Evolutionary conservation across 1,139 yeast species (phyloP), one percentile per base, ranked within the genome.

Genomic region (Wickerhamomyces sp.): DNA sequence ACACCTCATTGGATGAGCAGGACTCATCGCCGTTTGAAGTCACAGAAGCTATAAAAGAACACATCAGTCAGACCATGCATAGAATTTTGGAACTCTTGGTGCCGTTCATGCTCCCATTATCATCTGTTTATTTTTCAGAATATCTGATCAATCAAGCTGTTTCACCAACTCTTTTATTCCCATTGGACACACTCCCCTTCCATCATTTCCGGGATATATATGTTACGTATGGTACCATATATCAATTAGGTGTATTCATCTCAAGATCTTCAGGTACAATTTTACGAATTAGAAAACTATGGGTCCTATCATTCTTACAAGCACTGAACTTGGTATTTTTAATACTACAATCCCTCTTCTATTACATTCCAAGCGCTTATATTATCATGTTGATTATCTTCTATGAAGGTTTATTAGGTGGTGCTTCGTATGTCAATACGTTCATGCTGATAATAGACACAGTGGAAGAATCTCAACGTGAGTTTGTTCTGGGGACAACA

Each of bases 401-500:
- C 43, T 89, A 87, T 60, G 97, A 92, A 58, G 97, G 92, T 0
- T 67, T 92, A 17, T 65, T 92, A 10, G 97, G 97, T 2, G 97
- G 98, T 2, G 76, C 85, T 3, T 79, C 92, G 19, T 92, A 92
- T 56, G 94, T 87, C 38, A 90, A 90, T 55, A 89, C 97, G 0
- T 92, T 87, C 54, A 68, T 83, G 68, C 69, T 78, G 14, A 92
- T 89, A 0, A 72, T 85, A 35, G 95, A 88, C 46, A 70, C 76
- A 2, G 71, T 79, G 0, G 64, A 76, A 0, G 58, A 65, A 14
- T 51, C 64, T 1, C 76, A 78, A 42, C 69, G 96, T 39, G 97
- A 92, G 56, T 89, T 90, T 57, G 81, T 94, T 7, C 75, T 92
- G 76, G 97, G 97, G 1, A 78, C 95, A n/a, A 96, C 89, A 1